These are phyloP conservation scores for Arthromyces matolae DNA, from an alignment of 768 basidiomycete genomes.

Conservation along the genomic window DNA sequence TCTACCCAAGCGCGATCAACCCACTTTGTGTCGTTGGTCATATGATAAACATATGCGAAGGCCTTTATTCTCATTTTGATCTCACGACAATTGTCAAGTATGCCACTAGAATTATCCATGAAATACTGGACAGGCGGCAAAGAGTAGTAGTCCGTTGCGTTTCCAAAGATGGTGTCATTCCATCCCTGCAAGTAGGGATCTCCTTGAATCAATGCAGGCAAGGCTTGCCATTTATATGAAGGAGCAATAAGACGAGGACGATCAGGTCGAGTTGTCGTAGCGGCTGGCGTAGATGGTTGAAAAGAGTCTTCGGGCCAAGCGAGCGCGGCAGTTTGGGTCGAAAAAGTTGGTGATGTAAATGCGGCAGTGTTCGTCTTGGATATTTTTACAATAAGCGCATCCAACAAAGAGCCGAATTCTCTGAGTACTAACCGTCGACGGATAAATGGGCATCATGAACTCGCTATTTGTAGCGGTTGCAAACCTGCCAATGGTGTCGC, in stretches of 20 bases:
- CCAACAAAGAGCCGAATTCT: conserved; percentile 3
- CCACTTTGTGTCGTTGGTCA: conserved; percentile 92
- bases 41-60: conserved; percentile 83
- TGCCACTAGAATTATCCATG: conserved; percentile 83
- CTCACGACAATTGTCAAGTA: conserved; percentile 85
- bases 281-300: conserved; percentile 56
- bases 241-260: conserved; percentile 93
- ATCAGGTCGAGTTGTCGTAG: conserved; percentile 63
- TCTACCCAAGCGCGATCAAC: conserved; percentile 83
- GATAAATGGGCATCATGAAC: conserved; percentile 82
- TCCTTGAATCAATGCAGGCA: conserved; percentile 68
- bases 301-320: conserved; percentile 84
- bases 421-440: conserved; percentile 70
- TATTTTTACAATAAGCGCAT: too few relatives aligned
- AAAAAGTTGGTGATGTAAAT: conserved; percentile 69
- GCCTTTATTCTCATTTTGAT: conserved; percentile 92
- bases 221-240: conserved; percentile 83
- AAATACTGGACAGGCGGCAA: conserved; percentile 65
- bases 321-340: conserved; percentile 45
- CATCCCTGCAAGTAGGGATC: conserved; percentile 86
- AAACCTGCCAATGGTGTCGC: conserved; percentile 58
- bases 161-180: conserved; percentile 88
- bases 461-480: conserved; percentile 76
- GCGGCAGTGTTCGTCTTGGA: conserved; percentile 74
- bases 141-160: conserved; percentile 73